Percentiles rank a stretch among this genome's conserved stretches.
Evolutionary conservation across 2,329 filamentous ascomycete genomes (phyloP).

Genomic region (Beauveria sp.): DNA sequence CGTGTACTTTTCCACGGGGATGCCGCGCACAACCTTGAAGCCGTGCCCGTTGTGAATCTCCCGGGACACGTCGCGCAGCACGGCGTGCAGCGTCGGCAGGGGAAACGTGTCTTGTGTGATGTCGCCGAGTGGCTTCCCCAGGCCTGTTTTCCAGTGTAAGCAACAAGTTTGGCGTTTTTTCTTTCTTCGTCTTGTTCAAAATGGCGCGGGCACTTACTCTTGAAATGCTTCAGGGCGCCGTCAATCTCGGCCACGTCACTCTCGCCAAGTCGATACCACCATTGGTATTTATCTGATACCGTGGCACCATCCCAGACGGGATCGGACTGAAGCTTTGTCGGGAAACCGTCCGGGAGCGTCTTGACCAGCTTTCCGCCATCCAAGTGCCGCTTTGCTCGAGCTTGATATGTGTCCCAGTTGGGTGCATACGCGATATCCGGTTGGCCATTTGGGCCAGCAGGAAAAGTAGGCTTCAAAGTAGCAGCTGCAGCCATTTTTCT

Average conservation of each 20-base stretch:
- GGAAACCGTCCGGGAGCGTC: conserved; percentile 42
- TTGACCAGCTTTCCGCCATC: conserved; percentile 31
- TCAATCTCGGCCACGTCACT: conserved; percentile 42
- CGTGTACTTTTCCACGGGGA: conserved; percentile 43
- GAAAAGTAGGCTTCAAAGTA: conserved; percentile 9
- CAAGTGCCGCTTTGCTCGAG: conserved; percentile 37
- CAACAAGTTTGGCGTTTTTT: background rate
- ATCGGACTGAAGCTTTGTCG: conserved; percentile 36
- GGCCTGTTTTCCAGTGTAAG: background rate
- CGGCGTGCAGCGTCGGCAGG: conserved; percentile 40
- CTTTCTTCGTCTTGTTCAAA: too few relatives aligned
- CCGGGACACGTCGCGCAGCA: conserved; percentile 42
- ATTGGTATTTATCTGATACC: conserved; percentile 40
- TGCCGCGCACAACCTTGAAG: conserved; percentile 53
- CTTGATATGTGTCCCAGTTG: conserved; percentile 44
- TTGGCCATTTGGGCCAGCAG: conserved; percentile 33
- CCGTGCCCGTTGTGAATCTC: conserved; percentile 52
- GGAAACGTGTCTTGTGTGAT: conserved; percentile 47
- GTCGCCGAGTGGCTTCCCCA: conserved; percentile 30
- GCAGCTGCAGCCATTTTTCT: conserved; percentile 18
- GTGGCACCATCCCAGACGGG: conserved; percentile 51
- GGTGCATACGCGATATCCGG: conserved; percentile 54
- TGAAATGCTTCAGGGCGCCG: conserved; percentile 33
- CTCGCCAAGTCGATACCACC: conserved; percentile 41
- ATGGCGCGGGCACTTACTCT: conserved; percentile 23